Percentiles rank a stretch among this genome's conserved stretches.
These are phyloP conservation scores for Cladobotryum mycophilum DNA, from an alignment of 2,329 filamentous ascomycete species.

Conservation along the genomic window DNA sequence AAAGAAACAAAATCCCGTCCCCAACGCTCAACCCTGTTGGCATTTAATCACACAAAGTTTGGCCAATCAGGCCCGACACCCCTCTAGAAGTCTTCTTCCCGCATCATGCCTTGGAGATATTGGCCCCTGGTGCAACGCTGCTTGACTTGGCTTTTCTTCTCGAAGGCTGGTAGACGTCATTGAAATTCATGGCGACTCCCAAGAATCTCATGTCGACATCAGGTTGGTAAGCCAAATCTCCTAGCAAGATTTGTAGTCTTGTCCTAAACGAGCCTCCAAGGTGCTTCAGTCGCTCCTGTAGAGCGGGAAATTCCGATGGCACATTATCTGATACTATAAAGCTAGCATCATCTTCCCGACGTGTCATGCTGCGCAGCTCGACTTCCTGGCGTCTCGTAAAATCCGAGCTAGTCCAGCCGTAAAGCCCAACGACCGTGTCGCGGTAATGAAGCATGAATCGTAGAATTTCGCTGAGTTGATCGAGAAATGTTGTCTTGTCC, in stretches of 20 bases:
- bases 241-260: constrained; percentile 73
- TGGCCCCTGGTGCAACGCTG: constrained; percentile 16
- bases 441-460: constrained; percentile 92
- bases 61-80: too few species aligned
- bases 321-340: constrained; percentile 47
- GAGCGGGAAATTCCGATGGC: constrained; percentile 59
- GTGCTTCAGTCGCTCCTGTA: constrained; percentile 66
- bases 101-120: too few species aligned
- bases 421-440: constrained; percentile 87
- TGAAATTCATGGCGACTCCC: constrained; percentile 98
- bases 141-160: constrained; percentile 51
- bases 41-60: too few species aligned
- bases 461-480: constrained; percentile 85
- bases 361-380: constrained; percentile 65
- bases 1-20: background rate
- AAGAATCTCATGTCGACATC: constrained; percentile 95
- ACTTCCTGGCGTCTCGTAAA: constrained; percentile 87
- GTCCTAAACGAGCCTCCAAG: constrained; percentile 71
- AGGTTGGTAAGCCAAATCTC: constrained; percentile 86
- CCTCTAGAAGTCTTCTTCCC: too few species aligned
- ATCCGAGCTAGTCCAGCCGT: constrained; percentile 90
- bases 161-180: constrained; percentile 84
- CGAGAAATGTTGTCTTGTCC: constrained; percentile 71
- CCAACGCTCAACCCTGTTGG: too few species aligned
- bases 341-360: constrained; percentile 20